A percentile compares a stretch with the other conserved stretches of the same genome.
Evolutionary conservation across 495 filamentous ascomycete genomes (phyloP).

Genomic region (Hypoxylon cercidicola): DNA sequence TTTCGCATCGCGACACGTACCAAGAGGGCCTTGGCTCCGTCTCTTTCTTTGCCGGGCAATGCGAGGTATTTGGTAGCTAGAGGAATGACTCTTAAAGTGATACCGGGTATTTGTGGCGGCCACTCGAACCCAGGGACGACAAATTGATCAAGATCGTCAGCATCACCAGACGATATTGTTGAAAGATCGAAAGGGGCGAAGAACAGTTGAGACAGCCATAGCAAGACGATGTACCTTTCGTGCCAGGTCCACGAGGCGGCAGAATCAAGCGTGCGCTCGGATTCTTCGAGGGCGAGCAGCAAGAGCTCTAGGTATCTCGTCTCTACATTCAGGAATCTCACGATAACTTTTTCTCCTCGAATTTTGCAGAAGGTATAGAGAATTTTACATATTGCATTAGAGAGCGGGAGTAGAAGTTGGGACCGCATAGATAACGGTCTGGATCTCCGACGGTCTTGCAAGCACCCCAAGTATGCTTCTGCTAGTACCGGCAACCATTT

Average conservation of each 20-base stretch:
- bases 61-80: constrained; percentile 77
- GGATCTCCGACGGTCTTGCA: constrained; percentile 57
- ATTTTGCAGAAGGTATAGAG: constrained; percentile 95
- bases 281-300: constrained; percentile 70
- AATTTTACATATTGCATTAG: constrained; percentile 76
- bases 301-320: constrained; percentile 83
- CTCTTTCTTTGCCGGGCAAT: constrained; percentile 83
- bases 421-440: constrained; percentile 47
- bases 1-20: constrained; percentile 81
- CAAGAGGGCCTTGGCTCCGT: constrained; percentile 83
- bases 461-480: constrained; percentile 75
- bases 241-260: constrained; percentile 73
- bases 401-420: constrained; percentile 64
- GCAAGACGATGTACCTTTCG: constrained; percentile 84
- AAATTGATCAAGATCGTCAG: constrained; percentile 49
- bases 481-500: constrained; percentile 77
- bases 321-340: constrained; percentile 88
- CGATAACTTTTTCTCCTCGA: constrained; percentile 90
- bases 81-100: constrained; percentile 74
- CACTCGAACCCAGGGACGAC: constrained; percentile 54
- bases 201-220: constrained; percentile 93
- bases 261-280: constrained; percentile 42
- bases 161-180: constrained; percentile 75
- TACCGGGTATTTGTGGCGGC: constrained; percentile 68
- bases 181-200: constrained; percentile 93